Conservation (phyloP, 768 basidiomycete genomes). For the Tulasnella sp. region DNA sequence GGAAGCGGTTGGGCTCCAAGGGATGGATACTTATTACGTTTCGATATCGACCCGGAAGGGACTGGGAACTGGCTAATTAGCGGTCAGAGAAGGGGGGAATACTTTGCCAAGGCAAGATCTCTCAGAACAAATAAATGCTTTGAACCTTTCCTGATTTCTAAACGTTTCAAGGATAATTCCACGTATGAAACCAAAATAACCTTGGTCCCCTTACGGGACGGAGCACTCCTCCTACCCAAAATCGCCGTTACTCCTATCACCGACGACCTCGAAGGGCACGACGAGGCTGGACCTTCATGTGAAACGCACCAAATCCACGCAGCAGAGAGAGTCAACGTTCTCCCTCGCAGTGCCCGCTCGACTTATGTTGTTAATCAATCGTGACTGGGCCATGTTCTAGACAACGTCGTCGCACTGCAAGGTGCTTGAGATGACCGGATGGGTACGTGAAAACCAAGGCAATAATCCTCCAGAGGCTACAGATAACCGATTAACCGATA, state of each 20-base stretch:
- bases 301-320: slow-evolving; percentile 84
- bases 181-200: slow-evolving; percentile 57
- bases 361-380: slow-evolving; percentile 58
- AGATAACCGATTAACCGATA: neutral
- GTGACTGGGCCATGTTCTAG: neutral
- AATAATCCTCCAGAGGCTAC: neutral
- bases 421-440: neutral
- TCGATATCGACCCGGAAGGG: slow-evolving; percentile 67
- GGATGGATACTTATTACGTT: slow-evolving; percentile 51
- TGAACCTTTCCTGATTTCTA: neutral
- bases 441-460: neutral
- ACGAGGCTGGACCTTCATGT: slow-evolving; percentile 23
- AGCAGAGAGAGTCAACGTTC: slow-evolving; percentile 68
- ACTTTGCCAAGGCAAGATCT: slow-evolving; percentile 54
- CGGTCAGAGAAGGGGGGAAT: slow-evolving; percentile 80
- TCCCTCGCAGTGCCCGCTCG: slow-evolving; percentile 73
- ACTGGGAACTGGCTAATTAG: slow-evolving; percentile 84
- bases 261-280: slow-evolving; percentile 35
- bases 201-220: slow-evolving; percentile 80
- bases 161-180: slow-evolving; percentile 47
- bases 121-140: neutral
- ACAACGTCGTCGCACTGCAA: neutral
- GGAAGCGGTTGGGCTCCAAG: slow-evolving; percentile 34
- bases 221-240: slow-evolving; percentile 68
- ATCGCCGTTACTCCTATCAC: slow-evolving; percentile 57